Conservation (phyloP, 1,284 basidiomycete species). For the Cyathus olla region DNA sequence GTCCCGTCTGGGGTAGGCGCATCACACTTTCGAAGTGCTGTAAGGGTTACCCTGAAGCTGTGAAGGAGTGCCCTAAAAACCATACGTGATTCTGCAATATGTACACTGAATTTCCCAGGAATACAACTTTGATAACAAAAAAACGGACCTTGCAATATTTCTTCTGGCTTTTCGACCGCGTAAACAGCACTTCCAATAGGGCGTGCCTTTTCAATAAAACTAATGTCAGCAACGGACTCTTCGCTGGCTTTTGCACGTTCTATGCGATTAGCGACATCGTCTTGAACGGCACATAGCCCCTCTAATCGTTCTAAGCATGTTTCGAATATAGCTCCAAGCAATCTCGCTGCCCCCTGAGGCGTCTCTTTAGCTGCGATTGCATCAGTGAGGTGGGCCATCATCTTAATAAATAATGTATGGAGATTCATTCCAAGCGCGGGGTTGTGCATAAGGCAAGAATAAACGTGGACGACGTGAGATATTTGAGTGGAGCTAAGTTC, state of each 20-base stretch:
- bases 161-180: constrained; percentile 83
- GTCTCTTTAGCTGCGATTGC: constrained; percentile 84
- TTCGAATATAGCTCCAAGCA: constrained; percentile 85
- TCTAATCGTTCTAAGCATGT: constrained; percentile 91
- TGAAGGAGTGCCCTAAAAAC: constrained; percentile 93
- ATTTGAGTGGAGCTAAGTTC: constrained; percentile 89
- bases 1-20: constrained; percentile 88
- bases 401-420: constrained; percentile 94
- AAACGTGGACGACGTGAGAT: constrained; percentile 85
- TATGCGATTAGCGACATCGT: constrained; percentile 61
- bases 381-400: constrained; percentile 93
- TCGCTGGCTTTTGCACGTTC: constrained; percentile 62
- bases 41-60: constrained; percentile 88
- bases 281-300: constrained; percentile 79
- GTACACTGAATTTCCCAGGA: neutral
- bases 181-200: constrained; percentile 82
- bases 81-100: constrained; percentile 78
- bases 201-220: constrained; percentile 82
- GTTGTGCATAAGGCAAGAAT: constrained; percentile 93
- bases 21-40: constrained; percentile 84
- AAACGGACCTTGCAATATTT: constrained; percentile 71
- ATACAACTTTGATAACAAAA: neutral
- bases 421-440: constrained; percentile 85
- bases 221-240: constrained; percentile 53
- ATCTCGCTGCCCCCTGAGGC: constrained; percentile 70